Base-by-base conservation (phyloP, 441 rosid genomes). In the Corymbia citriodora region DNA sequence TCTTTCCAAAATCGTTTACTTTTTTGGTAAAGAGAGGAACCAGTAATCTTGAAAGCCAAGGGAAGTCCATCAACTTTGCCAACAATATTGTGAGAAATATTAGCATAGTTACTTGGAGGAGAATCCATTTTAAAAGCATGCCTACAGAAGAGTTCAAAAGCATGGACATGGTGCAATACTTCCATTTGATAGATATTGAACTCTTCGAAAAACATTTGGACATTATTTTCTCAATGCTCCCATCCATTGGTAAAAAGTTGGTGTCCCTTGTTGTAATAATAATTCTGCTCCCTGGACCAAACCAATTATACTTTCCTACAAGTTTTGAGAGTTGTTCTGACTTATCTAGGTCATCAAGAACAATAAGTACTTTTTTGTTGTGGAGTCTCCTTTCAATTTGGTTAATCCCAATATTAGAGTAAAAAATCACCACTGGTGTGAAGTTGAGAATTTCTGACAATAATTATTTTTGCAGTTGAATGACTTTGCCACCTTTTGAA, bases 401-500 rank as follows among this genome's bases (percentile, higher is more conserved):
- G 1, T 72, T 18, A 72, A 72, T 36, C 27, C 49, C 49, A 10
- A 1, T 27, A 72, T 72, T 27, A 36, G 4, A 72, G 15, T 72
- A 4, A 2, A 3, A 36, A 72, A 36, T 36, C 48, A 33, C 82
- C 14, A 18, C 2, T 19, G 0, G 2, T 36, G 10, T 36, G 82
- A 6, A 5, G 14, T 72, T 72, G 49, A 72, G 82, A 72, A 72
- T 19, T 19, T 72, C 82, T 5, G 49, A 36, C 49, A 72, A 72
- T 72, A 72, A 72, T 36, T 72, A 49, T 7, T 19, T 72, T 72
- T 72, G 49, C 45, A 72, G 36, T 72, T 19, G 82, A 1, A 72
- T 4, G 0, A 33, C 7, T 10, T 10, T 36, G 27, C 82, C 15
- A 5, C 45, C 14, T 4, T 18, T 36, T 36, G 15, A 6, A 5